Conservation (phyloP, 2,329 filamentous ascomycete genomes). For the Alternaria metachromatica region DNA sequence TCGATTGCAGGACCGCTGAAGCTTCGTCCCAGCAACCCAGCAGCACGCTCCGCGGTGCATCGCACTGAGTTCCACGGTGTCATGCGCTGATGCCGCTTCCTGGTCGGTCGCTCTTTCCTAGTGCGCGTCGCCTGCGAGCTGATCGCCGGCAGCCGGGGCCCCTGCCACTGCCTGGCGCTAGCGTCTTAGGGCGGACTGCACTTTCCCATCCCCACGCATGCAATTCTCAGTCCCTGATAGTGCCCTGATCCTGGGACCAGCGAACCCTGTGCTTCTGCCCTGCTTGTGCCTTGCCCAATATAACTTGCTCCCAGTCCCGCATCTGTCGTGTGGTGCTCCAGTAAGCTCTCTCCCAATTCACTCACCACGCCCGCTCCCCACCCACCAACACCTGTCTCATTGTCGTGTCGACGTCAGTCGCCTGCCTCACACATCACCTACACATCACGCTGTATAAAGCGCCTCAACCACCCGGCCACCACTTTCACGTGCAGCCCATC, state of each 20-base stretch:
- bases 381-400: neutral
- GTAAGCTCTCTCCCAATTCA: conserved; percentile 13
- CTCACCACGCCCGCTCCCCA: conserved; percentile 1
- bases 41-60: neutral
- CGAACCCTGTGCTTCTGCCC: conserved; percentile 18
- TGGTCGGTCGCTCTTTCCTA: conserved; percentile 1
- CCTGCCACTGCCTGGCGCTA: conserved; percentile 18
- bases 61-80: neutral
- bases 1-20: conserved; percentile 1
- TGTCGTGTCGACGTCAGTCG: conserved; percentile 1
- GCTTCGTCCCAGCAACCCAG: conserved; percentile 1
- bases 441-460: neutral
- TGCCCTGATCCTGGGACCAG: conserved; percentile 23
- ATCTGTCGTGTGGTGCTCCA: conserved; percentile 15
- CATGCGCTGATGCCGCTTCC: conserved; percentile 7
- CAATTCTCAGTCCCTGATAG: conserved; percentile 22
- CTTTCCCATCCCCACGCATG: conserved; percentile 19
- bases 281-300: conserved; percentile 26
- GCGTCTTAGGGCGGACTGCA: conserved; percentile 14
- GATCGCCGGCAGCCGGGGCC: conserved; percentile 26
- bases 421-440: neutral
- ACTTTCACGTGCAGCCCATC: conserved; percentile 30
- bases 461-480: neutral
- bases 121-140: conserved; percentile 11
- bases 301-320: conserved; percentile 27